Conservation (phyloP, 2,329 filamentous ascomycete genomes). For the Colletotrichum sp. region DNA sequence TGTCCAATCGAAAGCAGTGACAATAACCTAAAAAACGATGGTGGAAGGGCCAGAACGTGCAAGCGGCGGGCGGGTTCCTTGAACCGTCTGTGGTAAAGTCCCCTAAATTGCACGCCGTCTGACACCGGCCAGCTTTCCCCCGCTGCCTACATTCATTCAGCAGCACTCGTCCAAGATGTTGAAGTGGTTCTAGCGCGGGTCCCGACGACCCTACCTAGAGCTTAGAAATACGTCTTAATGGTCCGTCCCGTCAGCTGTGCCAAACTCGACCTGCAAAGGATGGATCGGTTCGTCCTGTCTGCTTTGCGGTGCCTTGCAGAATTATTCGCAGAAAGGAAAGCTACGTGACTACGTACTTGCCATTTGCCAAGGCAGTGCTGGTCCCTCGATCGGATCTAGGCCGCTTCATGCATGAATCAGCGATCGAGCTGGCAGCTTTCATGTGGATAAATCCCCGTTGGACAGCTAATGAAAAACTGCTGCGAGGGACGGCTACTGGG, state of each 20-base stretch:
- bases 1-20: constrained; percentile 13
- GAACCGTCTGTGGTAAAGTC: neutral
- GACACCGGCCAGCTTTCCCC: neutral
- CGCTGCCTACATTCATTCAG: neutral
- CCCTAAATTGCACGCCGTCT: neutral
- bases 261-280: neutral
- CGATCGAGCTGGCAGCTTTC: neutral
- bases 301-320: neutral
- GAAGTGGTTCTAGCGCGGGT: neutral
- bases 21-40: neutral
- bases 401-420: neutral
- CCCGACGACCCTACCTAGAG: neutral
- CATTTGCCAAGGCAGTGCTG: neutral
- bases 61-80: neutral
- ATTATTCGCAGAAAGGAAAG: neutral
- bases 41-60: neutral
- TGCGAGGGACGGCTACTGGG: neutral
- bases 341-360: neutral
- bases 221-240: neutral
- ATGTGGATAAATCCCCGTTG: neutral
- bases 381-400: neutral
- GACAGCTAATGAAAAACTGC: neutral
- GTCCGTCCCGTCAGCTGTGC: no score
- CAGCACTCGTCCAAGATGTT: neutral
- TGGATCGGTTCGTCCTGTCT: neutral